Evolutionary conservation across 2,329 filamentous ascomycete genomes (phyloP).

Genomic region (Diaporthe sp.): DNA sequence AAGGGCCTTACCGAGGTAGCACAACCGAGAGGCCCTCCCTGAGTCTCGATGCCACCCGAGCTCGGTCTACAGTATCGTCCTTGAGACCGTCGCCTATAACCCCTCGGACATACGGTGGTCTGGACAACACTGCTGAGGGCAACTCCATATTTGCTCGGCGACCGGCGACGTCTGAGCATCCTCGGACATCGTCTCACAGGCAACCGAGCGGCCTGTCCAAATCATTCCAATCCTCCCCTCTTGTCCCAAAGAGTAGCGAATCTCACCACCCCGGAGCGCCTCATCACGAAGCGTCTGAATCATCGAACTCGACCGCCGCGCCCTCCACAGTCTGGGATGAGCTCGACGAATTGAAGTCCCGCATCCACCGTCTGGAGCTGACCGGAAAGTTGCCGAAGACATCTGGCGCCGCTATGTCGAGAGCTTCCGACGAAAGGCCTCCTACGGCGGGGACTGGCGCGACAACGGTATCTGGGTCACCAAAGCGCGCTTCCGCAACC

Average conservation of each 20-base stretch:
- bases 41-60: conserved; percentile 50
- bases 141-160: conserved; percentile 46
- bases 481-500: conserved; percentile 76
- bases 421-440: conserved; percentile 83
- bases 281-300: conserved; percentile 80
- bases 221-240: conserved; percentile 71
- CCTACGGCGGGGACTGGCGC: conserved; percentile 91
- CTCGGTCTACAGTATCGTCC: conserved; percentile 50
- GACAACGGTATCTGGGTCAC: conserved; percentile 91
- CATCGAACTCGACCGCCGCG: conserved; percentile 87
- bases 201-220: conserved; percentile 52
- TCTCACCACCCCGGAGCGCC: conserved; percentile 53
- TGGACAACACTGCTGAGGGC: conserved; percentile 55
- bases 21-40: conserved; percentile 59
- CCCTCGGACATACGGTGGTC: conserved; percentile 62
- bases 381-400: conserved; percentile 89
- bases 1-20: conserved; percentile 59
- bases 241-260: conserved; percentile 63
- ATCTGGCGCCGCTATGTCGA: conserved; percentile 83
- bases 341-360: conserved; percentile 92
- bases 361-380: conserved; percentile 90
- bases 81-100: conserved; percentile 60
- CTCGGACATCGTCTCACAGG: conserved; percentile 33
- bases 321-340: conserved; percentile 98
- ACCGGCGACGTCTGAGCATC: conserved; percentile 46